Conservation (phyloP, 192 early-diverging fungal genomes). For the Funneliformis mosseae region DNA sequence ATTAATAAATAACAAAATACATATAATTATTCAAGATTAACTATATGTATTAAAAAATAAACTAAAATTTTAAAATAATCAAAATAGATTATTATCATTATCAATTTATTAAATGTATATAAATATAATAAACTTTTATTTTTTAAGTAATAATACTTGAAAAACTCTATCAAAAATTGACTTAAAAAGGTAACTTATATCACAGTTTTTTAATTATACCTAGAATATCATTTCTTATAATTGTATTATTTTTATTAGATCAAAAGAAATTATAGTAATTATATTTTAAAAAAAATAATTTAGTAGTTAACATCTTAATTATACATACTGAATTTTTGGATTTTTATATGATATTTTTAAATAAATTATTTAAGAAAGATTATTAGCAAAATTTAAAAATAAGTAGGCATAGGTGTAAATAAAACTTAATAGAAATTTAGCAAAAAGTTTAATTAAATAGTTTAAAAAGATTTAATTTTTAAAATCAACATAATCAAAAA, state of each 20-base stretch:
- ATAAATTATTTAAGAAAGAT: too few relatives aligned
- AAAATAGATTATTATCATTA: not conserved
- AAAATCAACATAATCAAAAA: too few relatives aligned
- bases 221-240: not conserved
- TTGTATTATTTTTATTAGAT: not conserved
- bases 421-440: too few relatives aligned
- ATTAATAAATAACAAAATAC: too few relatives aligned
- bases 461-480: too few relatives aligned
- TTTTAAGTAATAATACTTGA: not conserved
- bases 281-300: not conserved
- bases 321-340: not conserved
- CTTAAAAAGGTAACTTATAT: not conserved
- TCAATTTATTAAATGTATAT: not conserved
- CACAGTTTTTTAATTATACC: not conserved
- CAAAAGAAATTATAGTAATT: constrained; percentile 16
- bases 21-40: too few relatives aligned
- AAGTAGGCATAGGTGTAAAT: too few relatives aligned
- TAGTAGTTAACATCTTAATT: not conserved
- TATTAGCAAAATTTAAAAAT: too few relatives aligned
- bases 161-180: not conserved
- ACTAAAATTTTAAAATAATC: constrained; percentile 1
- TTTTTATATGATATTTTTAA: too few relatives aligned
- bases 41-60: not conserved
- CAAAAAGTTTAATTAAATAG: too few relatives aligned
- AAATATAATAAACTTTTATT: not conserved